These are phyloP conservation scores for Populus davidiana DNA, from an alignment of 345 rosid species.

Conservation along the genomic window DNA sequence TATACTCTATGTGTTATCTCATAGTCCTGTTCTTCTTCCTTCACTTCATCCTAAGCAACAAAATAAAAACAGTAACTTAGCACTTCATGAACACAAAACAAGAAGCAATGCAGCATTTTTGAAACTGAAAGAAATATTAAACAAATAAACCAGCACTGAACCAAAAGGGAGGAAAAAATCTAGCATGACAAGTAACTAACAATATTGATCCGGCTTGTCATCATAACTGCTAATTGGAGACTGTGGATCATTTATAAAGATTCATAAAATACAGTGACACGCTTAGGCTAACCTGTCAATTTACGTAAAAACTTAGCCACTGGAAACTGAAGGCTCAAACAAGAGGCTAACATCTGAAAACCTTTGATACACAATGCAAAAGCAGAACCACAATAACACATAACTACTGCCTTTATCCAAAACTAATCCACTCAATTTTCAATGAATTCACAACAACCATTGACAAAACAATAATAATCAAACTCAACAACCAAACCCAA, in stretches of 20 bases:
- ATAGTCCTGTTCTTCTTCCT: constrained; percentile 44
- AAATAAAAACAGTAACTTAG: constrained; percentile 7
- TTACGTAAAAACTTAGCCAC: background rate
- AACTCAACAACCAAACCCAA: background rate
- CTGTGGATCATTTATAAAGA: background rate
- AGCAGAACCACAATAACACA: background rate
- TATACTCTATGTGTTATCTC: constrained; percentile 90
- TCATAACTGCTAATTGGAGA: background rate
- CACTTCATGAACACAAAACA: background rate
- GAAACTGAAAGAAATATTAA: background rate
- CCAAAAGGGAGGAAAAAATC: background rate
- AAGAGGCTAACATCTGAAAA: background rate
- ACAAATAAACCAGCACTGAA: background rate
- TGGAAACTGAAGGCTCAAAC: background rate
- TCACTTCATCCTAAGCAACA: constrained; percentile 54
- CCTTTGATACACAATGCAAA: background rate
- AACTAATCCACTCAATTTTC: background rate
- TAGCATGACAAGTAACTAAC: background rate
- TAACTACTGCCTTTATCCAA: background rate
- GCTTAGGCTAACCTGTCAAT: background rate
- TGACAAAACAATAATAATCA: background rate
- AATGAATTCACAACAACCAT: background rate
- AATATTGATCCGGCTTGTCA: background rate
- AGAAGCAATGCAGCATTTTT: background rate
- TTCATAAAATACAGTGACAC: background rate